Percentiles rank a stretch among this genome's conserved stretches.
Evolutionary conservation across 345 rosid genomes (phyloP).

Genomic region (Gossypium anomalum): DNA sequence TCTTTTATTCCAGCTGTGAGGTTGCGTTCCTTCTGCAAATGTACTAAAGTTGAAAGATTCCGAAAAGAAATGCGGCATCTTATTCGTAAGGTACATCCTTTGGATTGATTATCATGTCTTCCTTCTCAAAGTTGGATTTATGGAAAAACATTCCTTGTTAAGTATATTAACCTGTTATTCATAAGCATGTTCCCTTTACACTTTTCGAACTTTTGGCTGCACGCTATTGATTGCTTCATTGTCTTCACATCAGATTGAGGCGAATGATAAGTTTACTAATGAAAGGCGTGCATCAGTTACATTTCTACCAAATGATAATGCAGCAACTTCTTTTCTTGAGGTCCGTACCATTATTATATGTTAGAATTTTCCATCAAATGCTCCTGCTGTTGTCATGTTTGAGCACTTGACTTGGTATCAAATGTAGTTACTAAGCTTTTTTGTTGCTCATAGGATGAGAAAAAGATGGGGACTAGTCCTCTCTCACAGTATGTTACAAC

Average conservation of each 20-base stretch:
- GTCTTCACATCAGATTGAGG: slow-evolving; percentile 48
- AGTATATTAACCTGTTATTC: background rate
- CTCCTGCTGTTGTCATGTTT: background rate
- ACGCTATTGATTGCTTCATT: slow-evolving; percentile 16
- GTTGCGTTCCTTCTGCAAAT: slow-evolving; percentile 70
- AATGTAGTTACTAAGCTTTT: background rate
- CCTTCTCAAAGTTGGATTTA: background rate
- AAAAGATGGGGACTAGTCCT: slow-evolving; percentile 60
- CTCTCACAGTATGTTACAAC: slow-evolving; percentile 49
- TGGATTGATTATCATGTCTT: background rate
- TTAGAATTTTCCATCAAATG: background rate
- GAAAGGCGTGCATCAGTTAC: slow-evolving; percentile 45
- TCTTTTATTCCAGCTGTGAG: slow-evolving; percentile 73
- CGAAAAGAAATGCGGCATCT: slow-evolving; percentile 84
- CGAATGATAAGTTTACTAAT: slow-evolving; percentile 58
- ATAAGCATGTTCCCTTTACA: background rate
- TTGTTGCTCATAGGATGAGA: slow-evolving; percentile 50
- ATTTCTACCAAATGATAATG: slow-evolving; percentile 72
- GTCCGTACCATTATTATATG: background rate
- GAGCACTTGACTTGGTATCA: background rate
- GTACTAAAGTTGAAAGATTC: slow-evolving; percentile 82
- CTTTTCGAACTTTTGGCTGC: slow-evolving; percentile 2
- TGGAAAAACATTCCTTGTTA: background rate
- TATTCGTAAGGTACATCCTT: slow-evolving; percentile 60
- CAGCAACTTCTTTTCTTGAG: slow-evolving; percentile 32